phyloP scores from a whole-genome alignment of 2,329 filamentous ascomycete genomes.

The Aspergillus sp. region DNA sequence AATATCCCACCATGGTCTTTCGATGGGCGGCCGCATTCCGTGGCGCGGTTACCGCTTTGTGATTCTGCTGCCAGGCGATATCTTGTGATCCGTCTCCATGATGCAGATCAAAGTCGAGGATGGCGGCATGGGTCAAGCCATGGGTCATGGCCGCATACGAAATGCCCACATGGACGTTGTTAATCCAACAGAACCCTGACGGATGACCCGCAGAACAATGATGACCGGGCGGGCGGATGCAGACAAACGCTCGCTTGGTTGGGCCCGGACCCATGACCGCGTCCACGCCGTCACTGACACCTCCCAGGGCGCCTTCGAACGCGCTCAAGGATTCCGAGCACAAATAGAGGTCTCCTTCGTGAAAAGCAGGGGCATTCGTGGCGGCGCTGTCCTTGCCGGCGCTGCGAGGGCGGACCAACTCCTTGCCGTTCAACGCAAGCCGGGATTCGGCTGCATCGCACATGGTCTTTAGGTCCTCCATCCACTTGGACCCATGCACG shows the following conservation, averaged over 20 bases:
- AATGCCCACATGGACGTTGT: conserved; percentile 97
- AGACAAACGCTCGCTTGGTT: conserved; percentile 81
- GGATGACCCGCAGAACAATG: conserved; percentile 89
- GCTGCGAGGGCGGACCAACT: conserved; percentile 65
- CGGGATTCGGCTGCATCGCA: conserved; percentile 78
- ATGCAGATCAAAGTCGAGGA: conserved; percentile 88
- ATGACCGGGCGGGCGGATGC: conserved; percentile 88
- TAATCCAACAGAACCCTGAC: conserved; percentile 97
- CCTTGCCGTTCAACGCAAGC: conserved; percentile 74
- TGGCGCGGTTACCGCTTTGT: conserved; percentile 61
- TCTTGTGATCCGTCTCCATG: conserved; percentile 95
- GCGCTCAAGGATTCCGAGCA: conserved; percentile 83
- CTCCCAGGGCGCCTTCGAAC: conserved; percentile 87
- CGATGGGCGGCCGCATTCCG: conserved; percentile 76
- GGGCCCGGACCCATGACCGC: conserved; percentile 68
- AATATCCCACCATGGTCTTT: conserved; percentile 89
- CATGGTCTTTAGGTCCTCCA: conserved; percentile 85
- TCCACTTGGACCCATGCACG: conserved; percentile 89
- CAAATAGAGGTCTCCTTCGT: conserved; percentile 88
- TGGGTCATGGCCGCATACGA: conserved; percentile 83
- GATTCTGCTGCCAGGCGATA: conserved; percentile 89
- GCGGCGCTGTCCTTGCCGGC: conserved; percentile 44
- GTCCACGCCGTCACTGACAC: conserved; percentile 91
- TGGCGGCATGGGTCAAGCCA: conserved; percentile 88
- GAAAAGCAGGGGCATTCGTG: conserved; percentile 58